Evolutionary conservation across 441 rosid species (phyloP), one percentile per base, ranked within the genome.

Genomic region (Codiaeum variegatum): DNA sequence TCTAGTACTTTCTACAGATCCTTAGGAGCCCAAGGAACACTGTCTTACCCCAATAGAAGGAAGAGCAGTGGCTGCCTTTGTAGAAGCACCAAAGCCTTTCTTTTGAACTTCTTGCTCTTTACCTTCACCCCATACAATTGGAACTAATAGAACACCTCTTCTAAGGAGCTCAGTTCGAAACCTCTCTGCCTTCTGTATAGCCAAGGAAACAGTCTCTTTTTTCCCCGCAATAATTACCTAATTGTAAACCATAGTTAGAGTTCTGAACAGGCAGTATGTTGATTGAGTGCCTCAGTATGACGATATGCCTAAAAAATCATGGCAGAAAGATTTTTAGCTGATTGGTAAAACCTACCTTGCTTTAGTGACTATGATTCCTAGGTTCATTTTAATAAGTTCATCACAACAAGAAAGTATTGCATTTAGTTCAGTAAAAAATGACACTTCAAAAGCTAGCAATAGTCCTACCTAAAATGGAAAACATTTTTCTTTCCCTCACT

Each of bases 181-280:
- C 74, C 91, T 88, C 75, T 92, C 99, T 6, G 96, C 98, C 72
- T 83, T 87, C 75, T 86, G 85, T 81, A 92, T 79, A 10, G 99
- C 89, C 62, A 78, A 56, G 9, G 92, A 74, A 75, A 92, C 85
- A 40, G 86, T 78, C 75, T 90, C 96, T 69, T 88, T 94, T 65
- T 79, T 84, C 64, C 97, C 98, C n/a, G 97, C 99, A 80, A 92
- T 84, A 80, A 92, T 88, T 74, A 94, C 96, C 99, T 88, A 72
- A 71, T 67, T 55, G 77, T 78, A 76, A 63, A 38, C 62, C 73
- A 66, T 21, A 28, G 40, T 47, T n/a, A 76, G 69, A 16, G 61
- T 47, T 67, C n/a, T 62, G 28, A 62, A 62, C 8, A 65, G 19
- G 67, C 10, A 66, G 23, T 28, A 8, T 59, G 4, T 75, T 44